phyloP scores from a whole-genome alignment of 352 stramenopile genomes.

The Globisporangium cystogenes region DNA sequence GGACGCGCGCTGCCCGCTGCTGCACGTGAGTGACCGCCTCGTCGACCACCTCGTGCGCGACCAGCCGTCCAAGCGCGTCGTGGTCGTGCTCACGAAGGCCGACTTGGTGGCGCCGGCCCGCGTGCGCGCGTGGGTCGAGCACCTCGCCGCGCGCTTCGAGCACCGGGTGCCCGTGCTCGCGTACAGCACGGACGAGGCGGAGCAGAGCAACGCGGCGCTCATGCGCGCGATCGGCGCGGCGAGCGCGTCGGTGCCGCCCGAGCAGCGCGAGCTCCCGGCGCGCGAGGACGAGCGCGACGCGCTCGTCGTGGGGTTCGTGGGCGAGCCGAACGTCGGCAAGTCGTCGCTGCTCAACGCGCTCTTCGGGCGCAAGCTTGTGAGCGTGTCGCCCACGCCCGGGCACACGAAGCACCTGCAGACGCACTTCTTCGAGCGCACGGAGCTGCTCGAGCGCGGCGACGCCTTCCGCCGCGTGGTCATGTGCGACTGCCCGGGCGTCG shows the following conservation, averaged over 20 bases:
- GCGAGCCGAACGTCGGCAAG: slow-evolving; percentile 97
- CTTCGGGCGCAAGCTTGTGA: slow-evolving; percentile 73
- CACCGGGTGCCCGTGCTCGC: slow-evolving; percentile 82
- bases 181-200: slow-evolving; percentile 59
- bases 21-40: slow-evolving; percentile 68
- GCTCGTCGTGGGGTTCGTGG: slow-evolving; percentile 93
- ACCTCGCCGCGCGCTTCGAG: slow-evolving; percentile 80
- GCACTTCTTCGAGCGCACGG: slow-evolving; percentile 58
- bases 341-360: slow-evolving; percentile 92
- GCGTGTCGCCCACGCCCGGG: slow-evolving; percentile 67
- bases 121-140: slow-evolving; percentile 92
- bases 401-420: slow-evolving; percentile 84
- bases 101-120: slow-evolving; percentile 89
- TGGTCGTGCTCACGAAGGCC: slow-evolving; percentile 99
- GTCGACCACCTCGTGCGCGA: slow-evolving; percentile 37
- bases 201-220: slow-evolving; percentile 39
- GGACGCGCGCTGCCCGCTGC: slow-evolving; percentile 60
- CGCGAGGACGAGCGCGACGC: slow-evolving; percentile 44
- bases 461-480: slow-evolving; percentile 47
- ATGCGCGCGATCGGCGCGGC: slow-evolving; percentile 38
- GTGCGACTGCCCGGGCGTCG: slow-evolving; percentile 76
- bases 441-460: slow-evolving; percentile 37
- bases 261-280: slow-evolving; percentile 90
- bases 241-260: slow-evolving; percentile 25
- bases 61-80: slow-evolving; percentile 84